Base-by-base conservation (phyloP, 345 rosid species). In the Aegle marmelos region DNA sequence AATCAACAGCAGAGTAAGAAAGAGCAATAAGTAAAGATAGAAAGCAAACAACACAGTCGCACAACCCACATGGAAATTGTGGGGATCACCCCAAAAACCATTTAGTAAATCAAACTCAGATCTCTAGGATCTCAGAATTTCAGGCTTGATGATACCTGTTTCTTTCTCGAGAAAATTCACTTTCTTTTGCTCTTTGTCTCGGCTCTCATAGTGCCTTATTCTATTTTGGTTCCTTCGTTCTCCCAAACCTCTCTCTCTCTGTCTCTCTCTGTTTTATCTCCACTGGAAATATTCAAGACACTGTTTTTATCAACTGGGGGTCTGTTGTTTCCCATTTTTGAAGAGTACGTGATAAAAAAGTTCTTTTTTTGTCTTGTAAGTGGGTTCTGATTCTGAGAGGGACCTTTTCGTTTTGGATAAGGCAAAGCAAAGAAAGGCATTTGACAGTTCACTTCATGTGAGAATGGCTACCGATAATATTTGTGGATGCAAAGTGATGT, bases 61-160 rank as follows among this genome's bases (percentile, higher is more conserved):
- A 75, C 30, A 74, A 76, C 77, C 77, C 81, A 25, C 81, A 60
- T 75, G 80, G 83, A 86, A 83, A 82, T 85, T 86, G 89, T 77
- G 78, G 84, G 91, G 90, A 82, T 89, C 77, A 73, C 63, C 79
- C 81, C 64, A 68, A 77, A 70, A 53, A 6, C 22, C 71, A 77
- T 76, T 63, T 75, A 80, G 76, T 63, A 74, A 78, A 78, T 58
- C 73, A 76, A 36, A 64, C 64, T 64, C 97, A 92, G 97, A 95
- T 95, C 99, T 93, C 98, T 83, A 92, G 93, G 89, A 87, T 89
- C 91, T 90, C 90, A 85, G 89, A 88, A 88, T 87, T 91, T 85
- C 86, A 80, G 84, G 80, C 74, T 80, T 81, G 71, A 77, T 80
- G 73, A 77, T 79, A 74, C 74, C 39, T 78, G 78, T 79, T 84